Percentiles rank a stretch among this genome's conserved stretches.
Evolutionary conservation across 2,329 filamentous ascomycete species (phyloP).

Genomic region (Fusarium sp.): DNA sequence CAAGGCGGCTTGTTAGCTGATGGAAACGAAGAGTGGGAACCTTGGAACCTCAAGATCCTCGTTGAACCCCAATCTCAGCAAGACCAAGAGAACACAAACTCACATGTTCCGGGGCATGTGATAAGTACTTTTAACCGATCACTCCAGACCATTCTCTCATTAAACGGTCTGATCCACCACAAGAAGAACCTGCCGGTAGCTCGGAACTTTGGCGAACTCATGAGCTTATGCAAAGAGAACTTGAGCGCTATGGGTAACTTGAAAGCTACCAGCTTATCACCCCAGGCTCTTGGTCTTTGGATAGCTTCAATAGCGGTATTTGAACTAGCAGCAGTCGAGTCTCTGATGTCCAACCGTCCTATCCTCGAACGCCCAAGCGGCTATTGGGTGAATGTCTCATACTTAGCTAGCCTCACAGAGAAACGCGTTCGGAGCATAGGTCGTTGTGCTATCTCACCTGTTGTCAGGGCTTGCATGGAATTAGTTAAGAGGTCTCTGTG

Average conservation of each 20-base stretch:
- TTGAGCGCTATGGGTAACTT: fast-evolving
- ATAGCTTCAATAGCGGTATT: neutral
- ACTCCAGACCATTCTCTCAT: neutral
- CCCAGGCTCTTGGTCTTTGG: neutral
- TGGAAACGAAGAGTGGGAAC: conserved; percentile 7
- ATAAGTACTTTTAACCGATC: conserved; percentile 1
- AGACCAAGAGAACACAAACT: neutral
- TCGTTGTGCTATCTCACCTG: neutral
- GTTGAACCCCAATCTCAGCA: fast-evolving
- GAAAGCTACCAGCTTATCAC: neutral
- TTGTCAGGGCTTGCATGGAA: neutral
- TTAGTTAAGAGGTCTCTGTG: fast-evolving
- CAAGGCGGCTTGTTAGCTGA: neutral
- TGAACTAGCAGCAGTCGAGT: neutral
- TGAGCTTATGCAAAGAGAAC: neutral
- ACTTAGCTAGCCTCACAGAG: neutral
- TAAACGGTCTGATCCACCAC: neutral
- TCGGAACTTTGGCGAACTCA: neutral
- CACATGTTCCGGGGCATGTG: neutral
- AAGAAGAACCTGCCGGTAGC: fast-evolving
- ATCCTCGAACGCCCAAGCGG: neutral
- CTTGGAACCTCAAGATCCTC: neutral
- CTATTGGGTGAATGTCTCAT: neutral
- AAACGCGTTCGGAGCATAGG: neutral
- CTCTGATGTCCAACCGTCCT: neutral